Evolutionary conservation across 371 early-diverging fungal species (phyloP).

Genomic region (Saksenaea oblongispora): DNA sequence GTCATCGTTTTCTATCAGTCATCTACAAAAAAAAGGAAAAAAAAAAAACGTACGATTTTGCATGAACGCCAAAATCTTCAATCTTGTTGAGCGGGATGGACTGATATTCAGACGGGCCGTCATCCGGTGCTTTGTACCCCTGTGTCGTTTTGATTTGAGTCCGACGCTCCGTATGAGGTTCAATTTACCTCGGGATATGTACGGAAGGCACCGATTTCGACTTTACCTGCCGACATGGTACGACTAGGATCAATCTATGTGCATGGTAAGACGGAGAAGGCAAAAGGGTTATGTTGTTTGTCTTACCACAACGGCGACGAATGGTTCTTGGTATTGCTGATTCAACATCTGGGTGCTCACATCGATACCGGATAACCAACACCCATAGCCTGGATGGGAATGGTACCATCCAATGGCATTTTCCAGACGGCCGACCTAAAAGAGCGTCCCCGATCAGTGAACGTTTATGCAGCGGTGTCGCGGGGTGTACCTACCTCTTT

Average conservation of each 20-base stretch:
- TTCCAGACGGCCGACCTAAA: slow-evolving; percentile 88
- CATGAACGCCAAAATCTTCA: slow-evolving; percentile 97
- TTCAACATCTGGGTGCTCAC: slow-evolving; percentile 95
- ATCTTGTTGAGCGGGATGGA: slow-evolving; percentile 92
- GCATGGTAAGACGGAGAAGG: not conserved
- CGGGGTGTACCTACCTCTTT: no score
- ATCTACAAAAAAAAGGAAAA: slow-evolving; percentile 1
- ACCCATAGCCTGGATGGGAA: slow-evolving; percentile 98
- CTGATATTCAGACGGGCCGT: slow-evolving; percentile 73
- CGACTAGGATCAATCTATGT: slow-evolving; percentile 94
- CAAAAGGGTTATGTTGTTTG: not conserved
- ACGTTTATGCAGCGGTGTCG: no score
- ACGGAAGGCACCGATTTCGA: slow-evolving; percentile 97
- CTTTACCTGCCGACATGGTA: slow-evolving; percentile 94
- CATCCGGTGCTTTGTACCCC: slow-evolving; percentile 81
- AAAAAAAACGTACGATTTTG: slow-evolving; percentile 62
- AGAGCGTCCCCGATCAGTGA: no score
- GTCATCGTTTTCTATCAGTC: not conserved
- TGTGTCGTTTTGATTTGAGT: slow-evolving; percentile 14
- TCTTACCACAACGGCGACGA: slow-evolving; percentile 89
- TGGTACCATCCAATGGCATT: slow-evolving; percentile 99
- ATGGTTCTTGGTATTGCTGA: slow-evolving; percentile 95
- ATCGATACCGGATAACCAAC: slow-evolving; percentile 99
- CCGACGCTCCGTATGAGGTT: not conserved
- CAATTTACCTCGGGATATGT: slow-evolving; percentile 85